Percentiles rank a stretch among this genome's conserved stretches.
Conservation (phyloP, 2,329 filamentous ascomycete genomes). For the Lomentospora prolificans region DNA sequence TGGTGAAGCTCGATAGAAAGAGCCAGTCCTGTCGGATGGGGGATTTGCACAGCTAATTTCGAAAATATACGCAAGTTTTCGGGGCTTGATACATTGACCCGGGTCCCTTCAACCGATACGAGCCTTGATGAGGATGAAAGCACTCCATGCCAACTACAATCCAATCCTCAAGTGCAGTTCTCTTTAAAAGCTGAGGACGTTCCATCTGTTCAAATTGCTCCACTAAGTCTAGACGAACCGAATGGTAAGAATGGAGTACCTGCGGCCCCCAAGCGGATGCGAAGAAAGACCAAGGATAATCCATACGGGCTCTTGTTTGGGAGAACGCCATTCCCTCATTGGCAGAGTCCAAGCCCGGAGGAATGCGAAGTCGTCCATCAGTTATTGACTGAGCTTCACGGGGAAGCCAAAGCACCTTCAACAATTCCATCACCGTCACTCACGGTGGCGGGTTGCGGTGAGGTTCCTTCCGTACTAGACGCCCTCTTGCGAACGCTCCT, state of each 20-base stretch:
- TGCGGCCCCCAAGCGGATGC: constrained; percentile 7
- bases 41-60: background rate
- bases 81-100: background rate
- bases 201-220: too few relatives aligned
- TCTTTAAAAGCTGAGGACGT: too few relatives aligned
- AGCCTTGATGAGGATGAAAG: too few relatives aligned
- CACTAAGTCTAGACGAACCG: too few relatives aligned
- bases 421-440: constrained; percentile 60
- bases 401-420: constrained; percentile 52
- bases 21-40: too few relatives aligned
- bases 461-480: constrained; percentile 45
- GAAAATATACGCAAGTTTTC: background rate
- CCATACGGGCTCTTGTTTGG: constrained; percentile 46
- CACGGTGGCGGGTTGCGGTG: constrained; percentile 57
- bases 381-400: constrained; percentile 57
- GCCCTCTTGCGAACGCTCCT: constrained; percentile 43
- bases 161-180: background rate
- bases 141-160: background rate
- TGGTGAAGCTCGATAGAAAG: too few relatives aligned
- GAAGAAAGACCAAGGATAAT: constrained; percentile 20
- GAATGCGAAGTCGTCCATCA: constrained; percentile 61
- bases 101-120: background rate
- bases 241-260: background rate
- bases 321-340: constrained; percentile 58
- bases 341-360: constrained; percentile 51